phyloP scores from a whole-genome alignment of 2,329 filamentous ascomycete genomes.

The Sarocladium kiliense region DNA sequence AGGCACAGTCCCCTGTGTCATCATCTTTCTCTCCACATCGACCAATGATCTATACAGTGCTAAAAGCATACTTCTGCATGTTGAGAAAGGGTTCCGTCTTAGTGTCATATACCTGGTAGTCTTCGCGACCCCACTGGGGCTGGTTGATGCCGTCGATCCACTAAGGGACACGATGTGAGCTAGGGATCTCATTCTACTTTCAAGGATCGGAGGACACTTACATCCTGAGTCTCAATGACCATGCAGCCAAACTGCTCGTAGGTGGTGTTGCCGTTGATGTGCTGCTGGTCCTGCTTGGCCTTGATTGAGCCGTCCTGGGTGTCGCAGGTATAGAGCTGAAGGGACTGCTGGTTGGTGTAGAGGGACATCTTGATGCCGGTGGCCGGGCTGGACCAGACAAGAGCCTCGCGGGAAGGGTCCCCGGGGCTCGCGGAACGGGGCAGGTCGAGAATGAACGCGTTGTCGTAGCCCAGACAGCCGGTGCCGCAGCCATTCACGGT shows the following conservation, averaged over 20 bases:
- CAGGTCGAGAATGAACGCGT: slow-evolving; percentile 8
- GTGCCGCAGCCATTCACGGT: slow-evolving; percentile 5
- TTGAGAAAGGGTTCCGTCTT: slow-evolving; percentile 8
- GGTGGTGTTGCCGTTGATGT: slow-evolving; percentile 9
- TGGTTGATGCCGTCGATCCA: slow-evolving; percentile 8
- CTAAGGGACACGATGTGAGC: not conserved
- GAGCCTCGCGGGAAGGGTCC: not conserved
- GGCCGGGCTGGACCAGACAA: slow-evolving; percentile 8
- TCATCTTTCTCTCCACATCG: not conserved
- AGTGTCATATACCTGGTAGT: slow-evolving; percentile 7
- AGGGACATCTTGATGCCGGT: slow-evolving; percentile 7
- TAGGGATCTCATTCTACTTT: not conserved
- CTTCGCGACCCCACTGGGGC: slow-evolving; percentile 6
- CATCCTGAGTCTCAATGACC: slow-evolving; percentile 8
- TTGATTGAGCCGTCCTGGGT: slow-evolving; percentile 8
- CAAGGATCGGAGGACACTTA: not conserved
- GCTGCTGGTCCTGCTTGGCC: slow-evolving; percentile 7
- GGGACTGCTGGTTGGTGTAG: slow-evolving; percentile 6
- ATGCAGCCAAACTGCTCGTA: slow-evolving; percentile 8
- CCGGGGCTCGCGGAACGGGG: slow-evolving; percentile 5
- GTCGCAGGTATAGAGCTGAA: slow-evolving; percentile 7
- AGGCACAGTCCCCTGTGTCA: no score
- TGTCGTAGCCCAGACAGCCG: slow-evolving; percentile 6
- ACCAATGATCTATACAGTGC: not conserved
- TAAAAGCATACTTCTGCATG: slow-evolving; percentile 8